Evolutionary conservation across 805 yeast species (phyloP).

Genomic region (Kazachstania psychrophila): DNA sequence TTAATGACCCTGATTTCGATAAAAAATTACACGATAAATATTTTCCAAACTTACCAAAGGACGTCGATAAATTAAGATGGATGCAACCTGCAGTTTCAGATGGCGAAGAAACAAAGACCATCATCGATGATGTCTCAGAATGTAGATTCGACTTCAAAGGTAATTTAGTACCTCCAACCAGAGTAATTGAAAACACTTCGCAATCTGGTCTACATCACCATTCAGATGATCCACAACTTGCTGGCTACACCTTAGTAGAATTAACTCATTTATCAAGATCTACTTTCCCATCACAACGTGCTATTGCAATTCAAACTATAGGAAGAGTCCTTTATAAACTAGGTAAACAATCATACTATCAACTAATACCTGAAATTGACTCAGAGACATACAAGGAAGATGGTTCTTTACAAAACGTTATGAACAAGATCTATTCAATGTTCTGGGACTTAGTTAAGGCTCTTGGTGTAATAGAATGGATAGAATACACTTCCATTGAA

Average conservation of each 20-base stretch:
- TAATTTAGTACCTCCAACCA: conserved; percentile 51
- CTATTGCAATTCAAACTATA: conserved; percentile 74
- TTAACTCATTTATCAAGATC: conserved; percentile 72
- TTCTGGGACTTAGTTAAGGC: conserved; percentile 67
- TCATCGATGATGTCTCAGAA: conserved; percentile 46
- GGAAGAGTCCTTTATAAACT: conserved; percentile 82
- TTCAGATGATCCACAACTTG: conserved; percentile 74
- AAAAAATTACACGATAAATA: conserved; percentile 73
- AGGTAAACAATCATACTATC: conserved; percentile 51
- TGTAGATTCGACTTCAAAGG: conserved; percentile 87
- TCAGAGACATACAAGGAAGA: conserved; percentile 32
- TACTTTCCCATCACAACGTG: conserved; percentile 72
- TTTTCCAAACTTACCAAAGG: conserved; percentile 83
- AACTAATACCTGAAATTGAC: conserved; percentile 40
- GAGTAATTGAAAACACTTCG: conserved; percentile 41
- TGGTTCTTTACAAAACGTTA: conserved; percentile 31
- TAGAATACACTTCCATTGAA: conserved; percentile 64
- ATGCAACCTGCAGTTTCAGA: conserved; percentile 58
- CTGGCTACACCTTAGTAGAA: conserved; percentile 87
- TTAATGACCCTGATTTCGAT: conserved; percentile 70
- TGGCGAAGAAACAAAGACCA: conserved; percentile 17
- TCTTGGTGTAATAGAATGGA: conserved; percentile 51
- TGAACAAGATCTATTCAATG: conserved; percentile 33
- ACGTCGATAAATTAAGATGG: conserved; percentile 80
- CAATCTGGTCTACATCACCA: conserved; percentile 82